These are phyloP conservation scores for Pseudoperonospora humuli DNA, from an alignment of 352 stramenopile genomes.

Conservation along the genomic window DNA sequence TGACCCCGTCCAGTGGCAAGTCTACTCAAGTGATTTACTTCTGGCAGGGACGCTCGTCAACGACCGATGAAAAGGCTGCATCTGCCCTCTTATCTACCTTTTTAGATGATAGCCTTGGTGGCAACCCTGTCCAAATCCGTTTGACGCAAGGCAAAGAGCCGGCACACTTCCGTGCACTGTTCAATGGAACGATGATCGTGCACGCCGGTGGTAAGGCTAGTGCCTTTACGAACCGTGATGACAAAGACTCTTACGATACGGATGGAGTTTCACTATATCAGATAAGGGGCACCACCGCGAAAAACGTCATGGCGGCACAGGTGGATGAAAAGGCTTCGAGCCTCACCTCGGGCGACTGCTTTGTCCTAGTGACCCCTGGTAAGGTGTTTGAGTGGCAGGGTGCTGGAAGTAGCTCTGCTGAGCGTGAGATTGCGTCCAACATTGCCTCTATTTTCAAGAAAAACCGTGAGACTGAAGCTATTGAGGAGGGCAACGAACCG, in stretches of 20 bases:
- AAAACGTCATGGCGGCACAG: conserved; percentile 85
- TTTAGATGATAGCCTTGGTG: conserved; percentile 82
- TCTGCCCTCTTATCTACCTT: conserved; percentile 55
- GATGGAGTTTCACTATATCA: conserved; percentile 87
- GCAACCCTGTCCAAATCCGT: conserved; percentile 78
- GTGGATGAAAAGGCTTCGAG: conserved; percentile 66
- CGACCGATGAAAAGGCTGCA: conserved; percentile 83
- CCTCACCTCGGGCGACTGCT: conserved; percentile 85
- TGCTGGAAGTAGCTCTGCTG: conserved; percentile 48
- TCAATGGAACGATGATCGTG: conserved; percentile 87
- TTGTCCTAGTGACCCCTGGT: conserved; percentile 69
- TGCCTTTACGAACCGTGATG: conserved; percentile 78
- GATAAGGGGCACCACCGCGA: conserved; percentile 78
- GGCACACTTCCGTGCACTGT: conserved; percentile 84
- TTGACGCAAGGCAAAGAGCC: conserved; percentile 85
- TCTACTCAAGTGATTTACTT: conserved; percentile 88
- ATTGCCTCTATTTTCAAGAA: conserved; percentile 58
- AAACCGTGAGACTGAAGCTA: conserved; percentile 33
- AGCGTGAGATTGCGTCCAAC: conserved; percentile 52
- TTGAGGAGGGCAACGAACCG: conserved; percentile 57
- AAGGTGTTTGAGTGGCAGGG: conserved; percentile 79
- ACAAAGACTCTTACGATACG: conserved; percentile 79
- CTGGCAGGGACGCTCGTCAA: conserved; percentile 83
- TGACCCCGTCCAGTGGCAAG: conserved; percentile 55
- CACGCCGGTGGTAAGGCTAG: conserved; percentile 85